Evolutionary conservation across 2,329 filamentous ascomycete species (phyloP).

Genomic region (Eurotiales sp.): DNA sequence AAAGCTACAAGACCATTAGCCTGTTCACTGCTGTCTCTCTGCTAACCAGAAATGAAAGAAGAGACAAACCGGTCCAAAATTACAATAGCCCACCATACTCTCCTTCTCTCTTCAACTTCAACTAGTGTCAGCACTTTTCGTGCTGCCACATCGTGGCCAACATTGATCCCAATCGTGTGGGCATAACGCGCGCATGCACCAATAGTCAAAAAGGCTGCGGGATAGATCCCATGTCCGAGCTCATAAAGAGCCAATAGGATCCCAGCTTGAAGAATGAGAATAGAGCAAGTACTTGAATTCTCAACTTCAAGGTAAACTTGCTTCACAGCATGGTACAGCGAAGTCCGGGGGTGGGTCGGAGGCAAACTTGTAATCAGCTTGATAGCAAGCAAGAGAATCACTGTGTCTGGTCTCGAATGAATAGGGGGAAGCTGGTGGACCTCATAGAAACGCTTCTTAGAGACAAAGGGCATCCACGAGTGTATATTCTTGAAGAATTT

Average conservation of each 20-base stretch:
- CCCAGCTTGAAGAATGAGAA: slow-evolving; percentile 4
- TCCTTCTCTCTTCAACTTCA: slow-evolving; percentile 23
- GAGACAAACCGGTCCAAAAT: slow-evolving; percentile 19
- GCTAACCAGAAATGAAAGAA: neutral
- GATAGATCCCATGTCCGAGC: slow-evolving; percentile 11
- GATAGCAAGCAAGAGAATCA: slow-evolving; percentile 16
- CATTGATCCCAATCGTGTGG: slow-evolving; percentile 5
- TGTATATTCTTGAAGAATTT: slow-evolving; percentile 21
- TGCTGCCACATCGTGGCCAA: neutral
- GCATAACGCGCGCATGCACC: slow-evolving; percentile 12
- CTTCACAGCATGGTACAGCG: slow-evolving; percentile 17
- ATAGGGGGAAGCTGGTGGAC: slow-evolving; percentile 14
- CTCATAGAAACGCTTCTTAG: slow-evolving; percentile 20
- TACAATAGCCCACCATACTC: slow-evolving; percentile 26
- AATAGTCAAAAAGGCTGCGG: slow-evolving; percentile 7
- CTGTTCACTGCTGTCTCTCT: neutral
- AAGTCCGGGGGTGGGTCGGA: slow-evolving; percentile 10
- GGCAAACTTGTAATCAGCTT: slow-evolving; percentile 14
- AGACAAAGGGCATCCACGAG: slow-evolving; percentile 22
- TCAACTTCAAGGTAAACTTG: slow-evolving; percentile 9
- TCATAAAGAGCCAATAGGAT: slow-evolving; percentile 8
- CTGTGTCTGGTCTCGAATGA: slow-evolving; percentile 13
- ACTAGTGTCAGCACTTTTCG: slow-evolving; percentile 17
- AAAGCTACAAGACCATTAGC: slow-evolving; percentile 10
- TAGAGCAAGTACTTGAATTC: neutral